A percentile compares a stretch with the other conserved stretches of the same genome.
Conservation (phyloP, 2,329 filamentous ascomycete species). For the Arthrobotrys iridis region DNA sequence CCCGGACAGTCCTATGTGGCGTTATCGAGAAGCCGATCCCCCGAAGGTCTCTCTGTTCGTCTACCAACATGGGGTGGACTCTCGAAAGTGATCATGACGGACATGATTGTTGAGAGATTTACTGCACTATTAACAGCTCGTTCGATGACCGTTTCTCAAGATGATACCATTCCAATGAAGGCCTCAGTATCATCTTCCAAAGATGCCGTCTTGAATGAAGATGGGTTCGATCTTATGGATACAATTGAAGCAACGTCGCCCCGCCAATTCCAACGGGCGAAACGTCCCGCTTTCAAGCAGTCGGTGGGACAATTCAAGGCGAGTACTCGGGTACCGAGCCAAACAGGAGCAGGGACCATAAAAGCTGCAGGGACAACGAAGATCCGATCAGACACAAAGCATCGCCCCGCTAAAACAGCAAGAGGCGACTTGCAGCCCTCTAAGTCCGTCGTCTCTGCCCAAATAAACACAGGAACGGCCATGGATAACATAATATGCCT, state of each 20-base stretch:
- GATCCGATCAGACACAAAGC: not conserved
- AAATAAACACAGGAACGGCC: not conserved
- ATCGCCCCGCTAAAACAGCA: not conserved
- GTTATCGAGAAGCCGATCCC: constrained; percentile 68
- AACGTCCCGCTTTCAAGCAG: constrained; percentile 38
- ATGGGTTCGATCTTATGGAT: not conserved
- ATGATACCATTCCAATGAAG: not conserved
- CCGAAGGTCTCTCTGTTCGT: constrained; percentile 63
- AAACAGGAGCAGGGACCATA: not conserved
- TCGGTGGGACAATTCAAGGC: constrained; percentile 41
- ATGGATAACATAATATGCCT: constrained; percentile 9
- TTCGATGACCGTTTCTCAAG: not conserved
- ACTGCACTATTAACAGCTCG: constrained; percentile 8
- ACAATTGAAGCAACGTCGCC: not conserved
- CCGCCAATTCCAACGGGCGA: not conserved
- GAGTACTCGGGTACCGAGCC: not conserved
- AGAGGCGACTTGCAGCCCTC: not conserved
- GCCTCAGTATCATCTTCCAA: not conserved
- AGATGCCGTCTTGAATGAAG: not conserved
- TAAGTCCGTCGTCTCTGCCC: not conserved
- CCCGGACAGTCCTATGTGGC: constrained; percentile 72
- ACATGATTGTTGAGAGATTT: constrained; percentile 41
- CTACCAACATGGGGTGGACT: constrained; percentile 13
- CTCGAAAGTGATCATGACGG: constrained; percentile 36
- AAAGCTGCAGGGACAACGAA: not conserved